Evolutionary conservation across 192 early-diverging fungal species (phyloP), one percentile per base, ranked within the genome.

Genomic region (Backusella liffmaniae): DNA sequence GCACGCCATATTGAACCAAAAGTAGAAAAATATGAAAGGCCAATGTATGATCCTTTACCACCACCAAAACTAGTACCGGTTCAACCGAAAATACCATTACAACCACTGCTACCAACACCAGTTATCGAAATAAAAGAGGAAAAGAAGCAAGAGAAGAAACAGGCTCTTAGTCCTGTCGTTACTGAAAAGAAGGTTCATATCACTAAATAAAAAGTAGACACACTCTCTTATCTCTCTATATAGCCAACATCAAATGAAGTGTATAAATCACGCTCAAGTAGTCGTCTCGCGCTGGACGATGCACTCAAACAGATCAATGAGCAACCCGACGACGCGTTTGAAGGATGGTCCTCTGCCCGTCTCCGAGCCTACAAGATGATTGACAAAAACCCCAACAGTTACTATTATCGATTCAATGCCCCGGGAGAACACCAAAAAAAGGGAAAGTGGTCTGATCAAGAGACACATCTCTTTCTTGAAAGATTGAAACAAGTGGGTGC

Each of bases 351-450:
- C 4, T 91, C 93, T 76, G 97, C 97, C 34, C 94, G 97, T 26
- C 91, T 95, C 69, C 91, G 91, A 73, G 97, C 97, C 7, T 98
- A 94, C 80, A 89, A 94, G 75, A 91, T 91, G 74, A 98, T 98
- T 83, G 92, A 96, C 66, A 93, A 89, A 51, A 97, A 97, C 70
- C 97, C 97, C 49, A 98, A 98, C 83, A 95, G 94, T 29, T 98
- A 98, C 80, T 98, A 98, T 80, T 98, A 98, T 80, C 91, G 96
- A n/a, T 98, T 98, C 84, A 98, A 98, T 79, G 96, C 95, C 0
- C 96, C 96, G 0, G 96, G 96, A 16, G 96, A 98, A 80, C 94
- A 94, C 73, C 96, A 98, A 77, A 88, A 90, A 65, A 96, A 95
- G 67, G 96, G 96, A 7, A 87, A 86, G 70, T 97, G 96, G 96